phyloP scores from a whole-genome alignment of 805 yeast genomes.

The Brettanomyces bruxellensis region DNA sequence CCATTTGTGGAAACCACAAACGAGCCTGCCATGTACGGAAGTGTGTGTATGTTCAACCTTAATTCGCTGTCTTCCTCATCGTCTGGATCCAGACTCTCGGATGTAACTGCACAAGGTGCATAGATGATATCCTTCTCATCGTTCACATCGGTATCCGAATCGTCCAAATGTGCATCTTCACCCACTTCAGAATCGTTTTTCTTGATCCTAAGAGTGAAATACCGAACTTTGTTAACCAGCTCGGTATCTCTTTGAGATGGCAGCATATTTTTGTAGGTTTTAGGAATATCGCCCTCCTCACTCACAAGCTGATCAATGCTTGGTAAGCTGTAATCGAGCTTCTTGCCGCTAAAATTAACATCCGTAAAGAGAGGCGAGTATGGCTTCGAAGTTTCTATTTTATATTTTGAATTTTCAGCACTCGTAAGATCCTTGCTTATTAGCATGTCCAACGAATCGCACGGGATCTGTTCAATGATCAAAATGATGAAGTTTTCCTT shows the following conservation, averaged over 20 bases:
- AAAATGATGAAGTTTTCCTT: slow-evolving; percentile 64
- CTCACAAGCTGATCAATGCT: slow-evolving; percentile 12
- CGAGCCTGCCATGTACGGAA: slow-evolving; percentile 84
- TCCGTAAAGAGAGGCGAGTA: slow-evolving; percentile 15
- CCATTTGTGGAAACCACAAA: slow-evolving; percentile 52
- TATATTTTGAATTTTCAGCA: slow-evolving; percentile 9
- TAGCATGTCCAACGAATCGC: slow-evolving; percentile 53
- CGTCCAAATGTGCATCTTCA: too few species aligned
- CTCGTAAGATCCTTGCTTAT: slow-evolving; percentile 29
- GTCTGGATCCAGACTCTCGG: slow-evolving; percentile 39
- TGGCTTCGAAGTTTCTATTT: slow-evolving; percentile 16
- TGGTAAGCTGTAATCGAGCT: slow-evolving; percentile 15
- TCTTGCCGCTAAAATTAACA: slow-evolving; percentile 9
- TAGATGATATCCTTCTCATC: slow-evolving; percentile 22
- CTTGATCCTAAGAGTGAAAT: slow-evolving; percentile 44
- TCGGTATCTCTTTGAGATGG: slow-evolving; percentile 29
- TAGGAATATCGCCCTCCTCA: not conserved
- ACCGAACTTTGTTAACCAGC: slow-evolving; percentile 47
- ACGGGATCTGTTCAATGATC: slow-evolving; percentile 80
- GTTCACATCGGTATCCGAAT: slow-evolving; percentile 13
- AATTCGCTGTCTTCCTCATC: slow-evolving; percentile 25
- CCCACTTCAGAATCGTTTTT: too few species aligned
- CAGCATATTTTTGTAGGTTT: slow-evolving; percentile 6
- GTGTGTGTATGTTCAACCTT: slow-evolving; percentile 59
- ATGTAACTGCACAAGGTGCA: slow-evolving; percentile 69